A percentile compares a stretch with the other conserved stretches of the same genome.
These are phyloP conservation scores for Thalia dealbata DNA, from an alignment of 176 grass and related monocot species.

Conservation along the genomic window DNA sequence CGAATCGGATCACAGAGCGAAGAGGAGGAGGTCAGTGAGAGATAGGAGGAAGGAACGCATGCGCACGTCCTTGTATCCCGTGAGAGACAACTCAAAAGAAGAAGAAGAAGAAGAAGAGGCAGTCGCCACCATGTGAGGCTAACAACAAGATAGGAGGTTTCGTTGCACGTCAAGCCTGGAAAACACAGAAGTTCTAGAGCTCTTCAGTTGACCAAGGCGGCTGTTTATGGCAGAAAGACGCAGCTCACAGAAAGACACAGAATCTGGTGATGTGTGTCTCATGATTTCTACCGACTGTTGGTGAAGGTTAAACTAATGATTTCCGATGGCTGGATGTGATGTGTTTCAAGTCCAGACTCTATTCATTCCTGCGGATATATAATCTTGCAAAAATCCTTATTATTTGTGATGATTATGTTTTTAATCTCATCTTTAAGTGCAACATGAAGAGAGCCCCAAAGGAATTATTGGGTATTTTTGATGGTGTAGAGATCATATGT, in stretches of 20 bases:
- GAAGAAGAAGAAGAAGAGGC: neutral
- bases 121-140: conserved; percentile 8
- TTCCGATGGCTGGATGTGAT: no score
- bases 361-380: no score
- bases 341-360: no score
- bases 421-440: no score
- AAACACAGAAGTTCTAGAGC: neutral
- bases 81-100: conserved; percentile 3
- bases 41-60: conserved; percentile 13
- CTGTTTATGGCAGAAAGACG: neutral
- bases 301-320: no score
- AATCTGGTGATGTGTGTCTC: neutral
- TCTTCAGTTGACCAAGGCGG: neutral
- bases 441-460: no score
- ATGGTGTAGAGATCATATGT: no score
- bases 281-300: no score
- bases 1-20: neutral
- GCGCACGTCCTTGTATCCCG: neutral
- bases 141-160: conserved; percentile 18
- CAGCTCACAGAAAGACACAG: neutral
- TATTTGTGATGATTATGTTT: no score
- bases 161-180: conserved; percentile 8
- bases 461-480: no score
- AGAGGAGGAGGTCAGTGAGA: neutral
- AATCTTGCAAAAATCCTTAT: no score